A percentile compares a stretch with the other conserved stretches of the same genome.
Evolutionary conservation across 75 land plant species (phyloP).

Genomic region (Sequoia sempervirens): DNA sequence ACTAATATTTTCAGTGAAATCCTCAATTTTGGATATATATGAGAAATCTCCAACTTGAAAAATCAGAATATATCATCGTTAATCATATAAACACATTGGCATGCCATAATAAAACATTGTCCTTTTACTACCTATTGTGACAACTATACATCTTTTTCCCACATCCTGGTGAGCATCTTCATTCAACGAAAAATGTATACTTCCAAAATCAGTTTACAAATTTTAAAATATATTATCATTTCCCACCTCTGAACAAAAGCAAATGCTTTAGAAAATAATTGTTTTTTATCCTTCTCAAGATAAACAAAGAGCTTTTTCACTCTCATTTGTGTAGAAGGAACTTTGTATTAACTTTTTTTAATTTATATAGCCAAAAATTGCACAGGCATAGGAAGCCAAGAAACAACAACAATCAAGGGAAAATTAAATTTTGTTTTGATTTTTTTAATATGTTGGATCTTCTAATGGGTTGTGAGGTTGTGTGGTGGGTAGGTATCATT

Average conservation of each 20-base stretch:
- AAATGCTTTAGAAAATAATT: slow-evolving; percentile 7
- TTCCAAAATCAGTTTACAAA: neutral
- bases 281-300: neutral
- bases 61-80: slow-evolving; percentile 79
- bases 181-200: neutral
- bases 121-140: slow-evolving; percentile 78
- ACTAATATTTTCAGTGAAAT: slow-evolving; percentile 46
- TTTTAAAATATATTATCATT: neutral
- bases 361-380: neutral
- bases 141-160: slow-evolving; percentile 97
- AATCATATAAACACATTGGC: slow-evolving; percentile 91
- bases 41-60: too few relatives aligned
- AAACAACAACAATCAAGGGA: too few relatives aligned
- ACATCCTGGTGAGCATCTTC: slow-evolving; percentile 97
- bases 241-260: neutral
- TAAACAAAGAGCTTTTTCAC: neutral
- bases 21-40: slow-evolving; percentile 48
- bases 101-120: slow-evolving; percentile 99
- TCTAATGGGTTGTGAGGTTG: too few relatives aligned
- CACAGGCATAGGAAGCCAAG: neutral
- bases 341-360: neutral
- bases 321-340: neutral
- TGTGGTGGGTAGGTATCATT: too few relatives aligned
- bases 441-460: too few relatives aligned
- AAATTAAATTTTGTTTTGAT: too few relatives aligned